Base-by-base conservation (phyloP, 345 rosid genomes). In the Gossypium ekmanianum region DNA sequence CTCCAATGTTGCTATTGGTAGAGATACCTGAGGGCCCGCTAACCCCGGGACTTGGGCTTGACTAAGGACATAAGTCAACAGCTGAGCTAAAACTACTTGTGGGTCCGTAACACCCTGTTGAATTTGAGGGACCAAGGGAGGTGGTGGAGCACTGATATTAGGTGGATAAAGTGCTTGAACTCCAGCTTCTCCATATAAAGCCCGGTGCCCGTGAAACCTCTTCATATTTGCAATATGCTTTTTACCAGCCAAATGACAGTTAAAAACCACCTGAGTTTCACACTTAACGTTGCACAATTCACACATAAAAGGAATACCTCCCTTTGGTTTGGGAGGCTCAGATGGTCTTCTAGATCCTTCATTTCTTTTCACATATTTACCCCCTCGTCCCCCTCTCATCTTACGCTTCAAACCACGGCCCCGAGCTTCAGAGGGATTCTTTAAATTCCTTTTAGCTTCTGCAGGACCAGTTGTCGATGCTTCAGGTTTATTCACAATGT, bases 231-330 rank as follows among this genome's bases (percentile, higher is more conserved):
- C 66, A 22, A 65, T 70, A 56, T 84, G 87, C 83, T 79, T 84
- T 80, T 81, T 84, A 71, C 87, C 87, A 0, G 75, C 70, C 81
- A 84, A 61, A 72, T 84, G 87, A 69, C 75, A 66, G 81, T 84
- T 61, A 47, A 84, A 79, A 70, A 74, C 84, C 61, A 77, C 75
- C 71, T 79, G 83, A 16, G 87, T 51, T 57, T 77, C 81, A 69
- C 87, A 81, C 79, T 76, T 79, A 52, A 77, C 83, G 44, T 81
- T 81, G 73, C 84, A 84, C 79, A 84, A 75, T 27, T 81, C 87
- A 57, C 87, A 81, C 56, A 79, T 65, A 12, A 62, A 81, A 20
- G 84, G 82, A 70, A 84, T 68, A 59, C 39, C 72, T 52, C 61
- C 76, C 66, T 79, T 77, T 34, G 78, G 74, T 56, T 78, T 76